Evolutionary conservation across 2,329 filamentous ascomycete genomes (phyloP), one percentile per base, ranked within the genome.

Genomic region (Penicillium fuscoglaucum): DNA sequence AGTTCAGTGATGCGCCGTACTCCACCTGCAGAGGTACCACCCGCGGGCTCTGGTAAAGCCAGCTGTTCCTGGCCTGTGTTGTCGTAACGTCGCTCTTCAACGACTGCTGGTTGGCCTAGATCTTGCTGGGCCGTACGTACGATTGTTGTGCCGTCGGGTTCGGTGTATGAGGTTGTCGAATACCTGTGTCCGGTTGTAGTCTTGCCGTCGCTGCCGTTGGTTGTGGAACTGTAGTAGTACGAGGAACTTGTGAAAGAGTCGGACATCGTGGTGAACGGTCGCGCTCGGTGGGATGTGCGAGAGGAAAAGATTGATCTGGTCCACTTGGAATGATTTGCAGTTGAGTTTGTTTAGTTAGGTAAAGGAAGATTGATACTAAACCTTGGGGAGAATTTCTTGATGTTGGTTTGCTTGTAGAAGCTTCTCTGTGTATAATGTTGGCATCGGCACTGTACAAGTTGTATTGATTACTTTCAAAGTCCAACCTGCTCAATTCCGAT

Each of bases 11-110:
- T 73, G 3, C 69, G 65, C 6, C 63, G 55, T 21, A 69, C 50
- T 2, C 68, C 70, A 2, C 66, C 69, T 8, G 58, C 67, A 7
- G 54, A 65, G 17, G 47, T 60, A 17, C 59, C 62, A 19, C 43
- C 61, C 6, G n/a, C 10, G 12, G 58, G 59, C 1, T 45, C 63
- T 12, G 54, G 62, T 5, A 60, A 53, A 6, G 60, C 35, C 13
- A 65, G 54, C 33, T 69, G 60, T 48, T 74, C 70, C 55, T 73
- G 69, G 10, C 73, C 73, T 4, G 67, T 66, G 6, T 60, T 62
- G 58, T 76, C 72, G 59, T 70, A 76, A 8, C 66, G 69, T 1
- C 68, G 66, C 52, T 76, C 72, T 55, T 75, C 72, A 17, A 74
- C 53, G 7, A 72, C 55, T 10, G 68, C 63, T 6, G 72, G 71